Conservation (phyloP, 768 basidiomycete species). For the Psilocybe tampanensis region DNA sequence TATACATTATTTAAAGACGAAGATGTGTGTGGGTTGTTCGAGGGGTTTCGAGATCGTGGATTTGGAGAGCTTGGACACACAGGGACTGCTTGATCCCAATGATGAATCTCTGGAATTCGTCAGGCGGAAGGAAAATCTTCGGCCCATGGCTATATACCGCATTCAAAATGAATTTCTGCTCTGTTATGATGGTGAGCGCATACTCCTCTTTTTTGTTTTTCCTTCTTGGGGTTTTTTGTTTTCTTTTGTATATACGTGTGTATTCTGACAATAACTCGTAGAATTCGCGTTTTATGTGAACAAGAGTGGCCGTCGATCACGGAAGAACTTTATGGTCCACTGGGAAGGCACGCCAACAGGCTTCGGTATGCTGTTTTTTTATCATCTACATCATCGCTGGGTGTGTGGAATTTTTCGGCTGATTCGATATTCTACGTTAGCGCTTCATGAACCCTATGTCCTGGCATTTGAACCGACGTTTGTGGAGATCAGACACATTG, state of each 20-base stretch:
- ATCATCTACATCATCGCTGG: neutral
- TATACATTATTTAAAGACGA: constrained; percentile 96
- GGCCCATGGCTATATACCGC: constrained; percentile 95
- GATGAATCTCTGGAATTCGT: constrained; percentile 94
- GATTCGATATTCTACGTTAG: constrained; percentile 40
- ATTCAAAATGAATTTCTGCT: constrained; percentile 96
- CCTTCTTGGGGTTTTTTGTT: too few species aligned
- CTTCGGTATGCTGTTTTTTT: constrained; percentile 80
- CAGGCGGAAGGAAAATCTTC: constrained; percentile 81
- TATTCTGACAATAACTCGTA: constrained; percentile 41
- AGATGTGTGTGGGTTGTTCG: constrained; percentile 95
- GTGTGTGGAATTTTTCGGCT: neutral
- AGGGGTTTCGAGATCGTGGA: constrained; percentile 99
- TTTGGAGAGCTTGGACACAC: constrained; percentile 94
- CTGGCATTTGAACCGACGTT: constrained; percentile 96
- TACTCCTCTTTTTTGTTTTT: constrained; percentile 11
- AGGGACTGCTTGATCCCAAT: constrained; percentile 90
- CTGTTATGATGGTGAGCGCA: constrained; percentile 96
- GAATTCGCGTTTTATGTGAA: constrained; percentile 99
- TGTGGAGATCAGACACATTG: constrained; percentile 95
- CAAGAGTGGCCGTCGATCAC: constrained; percentile 89
- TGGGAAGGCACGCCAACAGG: constrained; percentile 96
- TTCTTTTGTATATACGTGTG: too few species aligned
- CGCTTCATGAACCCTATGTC: constrained; percentile 95
- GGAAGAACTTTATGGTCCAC: constrained; percentile 90